Evolutionary conservation across 352 stramenopile genomes (phyloP).

Genomic region (Sclerospora graminicola): DNA sequence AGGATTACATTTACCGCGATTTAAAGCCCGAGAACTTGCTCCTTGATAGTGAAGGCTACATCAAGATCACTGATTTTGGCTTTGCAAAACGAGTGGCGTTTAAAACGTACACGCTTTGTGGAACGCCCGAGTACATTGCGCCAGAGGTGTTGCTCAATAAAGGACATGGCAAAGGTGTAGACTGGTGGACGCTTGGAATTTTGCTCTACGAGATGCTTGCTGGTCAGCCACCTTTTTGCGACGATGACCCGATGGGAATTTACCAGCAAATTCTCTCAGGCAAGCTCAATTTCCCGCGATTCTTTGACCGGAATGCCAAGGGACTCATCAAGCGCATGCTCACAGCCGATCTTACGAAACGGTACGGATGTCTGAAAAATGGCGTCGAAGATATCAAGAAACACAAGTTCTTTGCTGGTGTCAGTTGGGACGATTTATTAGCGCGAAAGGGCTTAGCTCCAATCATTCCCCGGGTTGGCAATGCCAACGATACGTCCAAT

Average conservation of each 20-base stretch:
- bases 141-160: conserved; percentile 88
- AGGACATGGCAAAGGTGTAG: conserved; percentile 85
- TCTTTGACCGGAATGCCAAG: conserved; percentile 93
- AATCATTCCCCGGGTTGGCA: conserved; percentile 89
- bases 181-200: conserved; percentile 96
- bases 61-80: conserved; percentile 94
- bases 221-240: conserved; percentile 92
- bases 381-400: conserved; percentile 94
- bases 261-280: conserved; percentile 93
- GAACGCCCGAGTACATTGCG: conserved; percentile 90
- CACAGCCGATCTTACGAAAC: conserved; percentile 92
- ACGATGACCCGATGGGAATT: conserved; percentile 94
- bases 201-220: conserved; percentile 97
- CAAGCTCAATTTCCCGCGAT: conserved; percentile 91
- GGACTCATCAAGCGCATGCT: conserved; percentile 95
- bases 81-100: conserved; percentile 92
- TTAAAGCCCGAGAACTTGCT: conserved; percentile 94
- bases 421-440: conserved; percentile 89
- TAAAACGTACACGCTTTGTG: conserved; percentile 92
- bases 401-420: conserved; percentile 91
- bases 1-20: conserved; percentile 97
- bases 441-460: conserved; percentile 83
- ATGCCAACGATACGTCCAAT: conserved; percentile 92
- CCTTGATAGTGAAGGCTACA: conserved; percentile 91
- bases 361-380: conserved; percentile 94